Evolutionary conservation across 305 asterid species (phyloP).

Genomic region (Solanum hybrid): DNA sequence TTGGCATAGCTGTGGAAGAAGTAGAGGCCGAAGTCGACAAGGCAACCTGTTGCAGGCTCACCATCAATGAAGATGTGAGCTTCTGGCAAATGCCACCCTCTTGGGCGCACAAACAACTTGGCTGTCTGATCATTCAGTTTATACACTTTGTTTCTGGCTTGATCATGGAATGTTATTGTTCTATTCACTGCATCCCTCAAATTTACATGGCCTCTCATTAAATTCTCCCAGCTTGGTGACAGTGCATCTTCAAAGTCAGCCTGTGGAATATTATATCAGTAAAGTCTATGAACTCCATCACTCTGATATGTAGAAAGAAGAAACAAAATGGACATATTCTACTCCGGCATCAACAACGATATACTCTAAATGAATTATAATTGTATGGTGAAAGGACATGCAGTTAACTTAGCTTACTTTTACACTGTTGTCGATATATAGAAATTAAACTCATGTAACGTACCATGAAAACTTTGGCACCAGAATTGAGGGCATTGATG

Average conservation of each 20-base stretch:
- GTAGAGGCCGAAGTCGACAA: constrained; percentile 85
- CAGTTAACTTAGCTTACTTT: neutral
- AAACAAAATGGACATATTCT: neutral
- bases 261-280: constrained; percentile 12
- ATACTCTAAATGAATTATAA: neutral
- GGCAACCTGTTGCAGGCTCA: constrained; percentile 66
- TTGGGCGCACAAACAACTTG: constrained; percentile 83
- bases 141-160: constrained; percentile 59
- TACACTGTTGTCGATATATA: neutral
- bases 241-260: constrained; percentile 79
- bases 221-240: constrained; percentile 87
- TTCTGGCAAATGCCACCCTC: constrained; percentile 98
- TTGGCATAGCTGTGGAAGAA: constrained; percentile 62
- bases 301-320: neutral
- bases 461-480: constrained; percentile 97
- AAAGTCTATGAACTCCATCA: neutral
- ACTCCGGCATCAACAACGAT: too few relatives aligned
- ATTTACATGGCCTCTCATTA: constrained; percentile 78
- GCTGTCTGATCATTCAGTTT: constrained; percentile 63
- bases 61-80: constrained; percentile 89
- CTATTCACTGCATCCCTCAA: constrained; percentile 79
- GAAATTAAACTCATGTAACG: neutral
- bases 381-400: neutral
- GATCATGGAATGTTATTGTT: constrained; percentile 62
- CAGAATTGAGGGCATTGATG: constrained; percentile 96